These are phyloP conservation scores for Erythrobasidium hasegawianum DNA, from an alignment of 1,284 basidiomycete genomes.

Conservation along the genomic window DNA sequence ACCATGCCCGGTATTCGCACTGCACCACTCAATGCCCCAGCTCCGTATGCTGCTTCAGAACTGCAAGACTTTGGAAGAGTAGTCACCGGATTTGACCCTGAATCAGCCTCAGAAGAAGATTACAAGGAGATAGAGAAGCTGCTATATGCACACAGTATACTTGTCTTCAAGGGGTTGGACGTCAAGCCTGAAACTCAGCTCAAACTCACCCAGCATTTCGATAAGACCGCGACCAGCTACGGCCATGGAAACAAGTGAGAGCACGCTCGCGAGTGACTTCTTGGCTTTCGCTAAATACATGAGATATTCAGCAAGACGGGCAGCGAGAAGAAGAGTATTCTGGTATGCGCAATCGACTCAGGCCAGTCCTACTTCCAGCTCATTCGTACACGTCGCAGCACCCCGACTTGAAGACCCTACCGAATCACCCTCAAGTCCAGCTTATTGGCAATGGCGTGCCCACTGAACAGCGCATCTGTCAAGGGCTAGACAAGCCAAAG, in stretches of 20 bases:
- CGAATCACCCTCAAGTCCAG: constrained; percentile 47
- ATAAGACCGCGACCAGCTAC: constrained; percentile 37
- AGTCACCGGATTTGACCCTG: constrained; percentile 30
- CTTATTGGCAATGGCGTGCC: constrained; percentile 48
- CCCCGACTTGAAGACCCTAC: constrained; percentile 49
- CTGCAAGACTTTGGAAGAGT: constrained; percentile 30
- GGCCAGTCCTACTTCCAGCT: background rate
- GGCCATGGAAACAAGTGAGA: constrained; percentile 44
- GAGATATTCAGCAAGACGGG: constrained; percentile 40
- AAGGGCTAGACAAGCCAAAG: constrained; percentile 45
- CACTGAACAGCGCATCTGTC: constrained; percentile 36
- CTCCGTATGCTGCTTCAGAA: constrained; percentile 17
- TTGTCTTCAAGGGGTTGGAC: constrained; percentile 46
- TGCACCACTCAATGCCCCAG: constrained; percentile 19
- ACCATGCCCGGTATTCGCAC: constrained; percentile 21
- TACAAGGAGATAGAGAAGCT: constrained; percentile 40
- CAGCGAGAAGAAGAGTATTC: constrained; percentile 34
- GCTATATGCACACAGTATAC: constrained; percentile 46
- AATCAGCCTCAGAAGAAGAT: constrained; percentile 18
- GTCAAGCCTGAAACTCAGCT: constrained; percentile 45
- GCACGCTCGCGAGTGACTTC: too few species aligned
- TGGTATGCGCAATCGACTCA: background rate
- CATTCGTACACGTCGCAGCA: constrained; percentile 41
- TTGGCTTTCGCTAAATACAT: too few species aligned
- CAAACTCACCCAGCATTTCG: constrained; percentile 42